Evolutionary conservation across 345 rosid genomes (phyloP), one percentile per base, ranked within the genome.

Genomic region (Streptanthus diversifolius): DNA sequence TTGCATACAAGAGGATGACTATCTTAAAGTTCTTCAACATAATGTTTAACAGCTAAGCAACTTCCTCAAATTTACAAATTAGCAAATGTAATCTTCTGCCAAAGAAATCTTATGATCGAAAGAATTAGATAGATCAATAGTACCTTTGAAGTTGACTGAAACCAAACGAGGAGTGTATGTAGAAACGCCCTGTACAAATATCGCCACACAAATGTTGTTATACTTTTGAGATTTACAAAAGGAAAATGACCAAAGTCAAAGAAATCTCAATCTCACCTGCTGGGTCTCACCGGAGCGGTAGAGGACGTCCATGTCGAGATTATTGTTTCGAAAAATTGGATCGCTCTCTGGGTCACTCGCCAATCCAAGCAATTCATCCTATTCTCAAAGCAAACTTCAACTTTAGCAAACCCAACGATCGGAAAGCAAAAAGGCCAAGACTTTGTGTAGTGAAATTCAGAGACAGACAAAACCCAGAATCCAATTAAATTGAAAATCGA

Each of bases 321-420:
- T 58, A 15, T 68, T 88, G 63, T 81, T 82, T 75, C 80, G 80
- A 82, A 90, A 95, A 55, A 86, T 77, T 19, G 85, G 83, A 79
- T 91, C 90, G 3, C 85, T 85, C 41, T 52, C 78, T 29, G 90
- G 90, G 58, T 88, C 96, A 24, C 83, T 83, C 12, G 85, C 89
- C 81, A 95, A 77, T 58, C 99, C 97, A 5, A 90, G 89, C 78
- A 95, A 72, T 74, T 88, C 99, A 88, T 95, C 99, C 99, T 91
- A 59, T 68, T 74, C 15, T 25, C 44, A 21, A 48, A 58, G 9
- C 18, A 52, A 61, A 75, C 36, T 4, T 51, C 30, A 59, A 30
- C 43, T 56, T 71, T 41, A 18, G 14, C 43, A 4, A 10, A 39
- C 18, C 56, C 21, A 13, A 36, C 39, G 29, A 72, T 9, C 33